phyloP scores from a whole-genome alignment of 2,329 filamentous ascomycete species.

The Ophiostoma sp. region DNA sequence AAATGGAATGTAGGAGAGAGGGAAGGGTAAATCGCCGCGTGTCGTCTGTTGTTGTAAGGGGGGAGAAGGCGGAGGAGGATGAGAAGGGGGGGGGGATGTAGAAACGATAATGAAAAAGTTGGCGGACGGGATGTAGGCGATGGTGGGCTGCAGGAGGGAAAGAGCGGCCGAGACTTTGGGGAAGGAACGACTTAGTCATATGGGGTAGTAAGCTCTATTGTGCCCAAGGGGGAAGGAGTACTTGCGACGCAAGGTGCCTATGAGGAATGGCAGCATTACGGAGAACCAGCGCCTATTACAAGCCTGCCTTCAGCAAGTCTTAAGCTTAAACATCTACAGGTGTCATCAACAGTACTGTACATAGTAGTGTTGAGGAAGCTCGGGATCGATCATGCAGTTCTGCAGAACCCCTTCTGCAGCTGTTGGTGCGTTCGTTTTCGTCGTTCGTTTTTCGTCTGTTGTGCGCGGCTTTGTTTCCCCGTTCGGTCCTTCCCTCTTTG shows the following conservation, averaged over 20 bases:
- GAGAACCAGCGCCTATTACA: not conserved
- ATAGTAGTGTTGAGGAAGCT: not conserved
- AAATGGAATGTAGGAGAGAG: not conserved
- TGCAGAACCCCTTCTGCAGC: not conserved
- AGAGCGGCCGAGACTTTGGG: constrained; percentile 16
- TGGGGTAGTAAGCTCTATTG: not conserved
- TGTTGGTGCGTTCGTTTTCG: not conserved
- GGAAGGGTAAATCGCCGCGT: not conserved
- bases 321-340: not conserved
- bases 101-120: constrained; percentile 16
- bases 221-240: not conserved
- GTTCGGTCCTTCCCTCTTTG: not conserved
- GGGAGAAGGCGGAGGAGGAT: constrained; percentile 14
- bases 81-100: constrained; percentile 4
- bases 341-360: not conserved
- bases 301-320: not conserved
- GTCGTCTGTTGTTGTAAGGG: not conserved
- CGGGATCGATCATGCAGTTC: not conserved
- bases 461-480: not conserved
- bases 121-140: constrained; percentile 19
- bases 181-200: not conserved
- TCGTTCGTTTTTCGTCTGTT: not conserved
- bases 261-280: not conserved
- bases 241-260: not conserved
- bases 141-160: constrained; percentile 17